These are phyloP conservation scores for Sanghuangporus sanghuang DNA, from an alignment of 1,284 basidiomycete genomes.

Conservation along the genomic window DNA sequence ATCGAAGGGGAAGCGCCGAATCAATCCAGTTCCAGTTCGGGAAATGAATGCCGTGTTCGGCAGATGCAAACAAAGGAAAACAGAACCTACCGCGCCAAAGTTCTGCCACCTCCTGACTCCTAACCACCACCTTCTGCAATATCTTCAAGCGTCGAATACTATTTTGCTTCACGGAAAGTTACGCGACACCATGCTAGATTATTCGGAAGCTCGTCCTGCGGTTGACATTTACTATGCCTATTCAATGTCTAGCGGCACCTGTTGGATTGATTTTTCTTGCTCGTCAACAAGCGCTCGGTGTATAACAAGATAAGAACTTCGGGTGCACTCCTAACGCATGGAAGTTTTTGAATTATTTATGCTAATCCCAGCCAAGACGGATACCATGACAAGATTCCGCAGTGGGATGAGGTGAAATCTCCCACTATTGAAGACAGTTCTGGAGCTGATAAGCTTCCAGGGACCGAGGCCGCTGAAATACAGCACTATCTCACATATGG, in stretches of 20 bases:
- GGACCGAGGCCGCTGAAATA: background rate
- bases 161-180: background rate
- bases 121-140: background rate
- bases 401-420: background rate
- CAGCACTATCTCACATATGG: background rate
- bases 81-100: background rate
- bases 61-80: background rate
- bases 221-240: background rate
- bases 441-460: background rate
- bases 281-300: background rate
- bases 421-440: background rate
- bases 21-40: background rate
- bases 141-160: background rate
- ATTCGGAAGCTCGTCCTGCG: background rate
- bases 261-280: background rate
- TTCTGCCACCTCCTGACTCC: background rate
- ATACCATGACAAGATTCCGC: background rate
- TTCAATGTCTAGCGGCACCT: background rate
- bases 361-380: background rate
- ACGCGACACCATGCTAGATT: background rate
- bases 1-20: background rate
- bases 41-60: background rate
- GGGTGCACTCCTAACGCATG: background rate
- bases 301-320: background rate
- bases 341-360: background rate